Evolutionary conservation across 2,329 filamentous ascomycete genomes (phyloP).

Genomic region (Escovopsis sp.): DNA sequence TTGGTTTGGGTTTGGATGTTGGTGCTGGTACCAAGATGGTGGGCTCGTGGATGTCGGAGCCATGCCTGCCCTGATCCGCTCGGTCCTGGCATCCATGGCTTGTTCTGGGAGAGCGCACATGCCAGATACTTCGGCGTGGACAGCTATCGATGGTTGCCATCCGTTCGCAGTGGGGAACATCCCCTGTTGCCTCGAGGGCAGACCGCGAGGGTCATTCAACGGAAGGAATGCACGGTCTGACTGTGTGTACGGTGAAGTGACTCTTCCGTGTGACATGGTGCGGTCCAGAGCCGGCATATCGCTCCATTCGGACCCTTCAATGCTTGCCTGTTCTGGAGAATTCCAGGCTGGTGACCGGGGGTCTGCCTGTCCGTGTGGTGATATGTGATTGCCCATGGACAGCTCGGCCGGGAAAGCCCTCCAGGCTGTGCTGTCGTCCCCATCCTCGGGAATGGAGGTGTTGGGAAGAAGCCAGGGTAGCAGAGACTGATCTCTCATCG

Average conservation of each 20-base stretch:
- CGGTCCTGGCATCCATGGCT: slow-evolving; percentile 3
- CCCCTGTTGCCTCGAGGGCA: no score
- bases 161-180: no score
- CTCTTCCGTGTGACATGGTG: slow-evolving; percentile 35
- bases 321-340: no score
- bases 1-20: no score
- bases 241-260: no score
- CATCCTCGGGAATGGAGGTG: slow-evolving; percentile 24
- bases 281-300: slow-evolving; percentile 26
- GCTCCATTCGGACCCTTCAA: slow-evolving; percentile 31
- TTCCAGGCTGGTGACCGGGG: no score
- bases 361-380: slow-evolving; percentile 31
- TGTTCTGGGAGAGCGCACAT: slow-evolving; percentile 14
- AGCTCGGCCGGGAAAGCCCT: slow-evolving; percentile 33
- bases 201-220: no score
- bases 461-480: no score
- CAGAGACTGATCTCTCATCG: no score
- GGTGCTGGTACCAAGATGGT: slow-evolving; percentile 26
- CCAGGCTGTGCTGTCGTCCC: slow-evolving; percentile 31
- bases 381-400: slow-evolving; percentile 33
- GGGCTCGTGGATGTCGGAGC: slow-evolving; percentile 23
- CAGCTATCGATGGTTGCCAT: no score
- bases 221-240: no score
- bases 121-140: no score
- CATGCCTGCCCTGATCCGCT: slow-evolving; percentile 18